phyloP scores from a whole-genome alignment of 129 eudicot species.

The Dittrichia graveolens region DNA sequence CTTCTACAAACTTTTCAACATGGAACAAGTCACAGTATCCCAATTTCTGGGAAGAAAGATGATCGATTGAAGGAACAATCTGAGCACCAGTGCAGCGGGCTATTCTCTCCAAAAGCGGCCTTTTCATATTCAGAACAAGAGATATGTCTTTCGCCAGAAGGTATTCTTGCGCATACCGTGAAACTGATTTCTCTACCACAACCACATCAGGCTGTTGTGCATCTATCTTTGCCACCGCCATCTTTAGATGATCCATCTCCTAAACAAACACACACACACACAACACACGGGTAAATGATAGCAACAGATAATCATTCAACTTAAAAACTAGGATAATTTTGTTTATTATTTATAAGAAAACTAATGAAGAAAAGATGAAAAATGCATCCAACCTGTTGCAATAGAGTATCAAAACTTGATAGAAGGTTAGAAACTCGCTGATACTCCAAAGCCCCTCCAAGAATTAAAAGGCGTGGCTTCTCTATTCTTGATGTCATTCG shows the following conservation, averaged over 20 bases:
- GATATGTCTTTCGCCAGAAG: conserved; percentile 90
- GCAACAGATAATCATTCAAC: conserved; percentile 11
- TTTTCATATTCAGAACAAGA: conserved; percentile 88
- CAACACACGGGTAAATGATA: conserved; percentile 20
- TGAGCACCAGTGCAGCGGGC: conserved; percentile 98
- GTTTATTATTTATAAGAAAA: not conserved
- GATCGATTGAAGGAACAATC: conserved; percentile 91
- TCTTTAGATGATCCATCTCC: conserved; percentile 98
- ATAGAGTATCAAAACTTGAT: conserved; percentile 89
- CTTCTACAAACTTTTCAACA: conserved; percentile 78
- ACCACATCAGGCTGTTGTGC: conserved; percentile 89
- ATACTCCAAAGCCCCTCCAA: conserved; percentile 98
- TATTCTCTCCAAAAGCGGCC: conserved; percentile 95
- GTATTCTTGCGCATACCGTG: conserved; percentile 87
- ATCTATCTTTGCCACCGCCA: conserved; percentile 97
- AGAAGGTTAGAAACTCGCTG: conserved; percentile 89
- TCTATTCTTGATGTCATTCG: conserved; percentile 86
- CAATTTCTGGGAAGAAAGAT: conserved; percentile 78
- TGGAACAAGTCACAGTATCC: conserved; percentile 90
- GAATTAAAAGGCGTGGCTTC: conserved; percentile 83
- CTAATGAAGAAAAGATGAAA: not conserved
- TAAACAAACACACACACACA: conserved; percentile 29
- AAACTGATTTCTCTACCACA: conserved; percentile 97
- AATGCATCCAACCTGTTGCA: conserved; percentile 73
- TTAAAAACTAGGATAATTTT: conserved; percentile 1